Evolutionary conservation across 2,329 filamentous ascomycete genomes (phyloP), one percentile per base, ranked within the genome.

Genomic region (Aspergillus pseudotamarii): DNA sequence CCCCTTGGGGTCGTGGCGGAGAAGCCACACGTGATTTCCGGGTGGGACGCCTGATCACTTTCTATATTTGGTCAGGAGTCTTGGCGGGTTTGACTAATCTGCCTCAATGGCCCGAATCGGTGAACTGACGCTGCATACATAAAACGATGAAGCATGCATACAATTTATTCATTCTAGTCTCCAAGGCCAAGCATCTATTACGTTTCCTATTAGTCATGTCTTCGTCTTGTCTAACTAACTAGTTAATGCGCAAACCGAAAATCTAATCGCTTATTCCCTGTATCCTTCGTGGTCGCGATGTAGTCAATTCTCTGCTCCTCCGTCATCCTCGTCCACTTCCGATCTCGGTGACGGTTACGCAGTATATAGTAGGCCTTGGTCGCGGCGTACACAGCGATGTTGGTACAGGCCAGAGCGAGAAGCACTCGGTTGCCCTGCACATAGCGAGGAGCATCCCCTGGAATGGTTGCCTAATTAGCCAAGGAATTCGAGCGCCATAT

Each of bases 361-460:
- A 66, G 62, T 8, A 73, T 64, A 63, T 77, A 78, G 66, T 78
- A 77, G 14, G 59, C 58, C 57, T 77, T 77, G 2, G 71, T 71
- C 26, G 71, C 61, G 6, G 67, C 23, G 55, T 75, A 76, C n/a
- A 75, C 58, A 11, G 64, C 65, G 14, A 75, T 64, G 51, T 74
- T 75, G 16, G 68, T 60, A 6, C 66, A 65, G 28, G 64, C 63
- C 2, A 76, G 57, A 3, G 61, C 65, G 10, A 75, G 53, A 16
- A 75, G 63, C 4, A 67, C 64, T 6, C 80, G 68, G 79, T 83
- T 64, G 69, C 78, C 72, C 80, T 82, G 46, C 75, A 73, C 69
- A 82, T 84, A 71, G 79, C 81, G 38, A 80, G 69, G 59, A 76
- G 78, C 71, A 75, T 82, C 82, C 79, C 0, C 64, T 38, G 3